phyloP scores from a whole-genome alignment of 2,329 filamentous ascomycete species.

The Nannizziopsis arthrosporioides region DNA sequence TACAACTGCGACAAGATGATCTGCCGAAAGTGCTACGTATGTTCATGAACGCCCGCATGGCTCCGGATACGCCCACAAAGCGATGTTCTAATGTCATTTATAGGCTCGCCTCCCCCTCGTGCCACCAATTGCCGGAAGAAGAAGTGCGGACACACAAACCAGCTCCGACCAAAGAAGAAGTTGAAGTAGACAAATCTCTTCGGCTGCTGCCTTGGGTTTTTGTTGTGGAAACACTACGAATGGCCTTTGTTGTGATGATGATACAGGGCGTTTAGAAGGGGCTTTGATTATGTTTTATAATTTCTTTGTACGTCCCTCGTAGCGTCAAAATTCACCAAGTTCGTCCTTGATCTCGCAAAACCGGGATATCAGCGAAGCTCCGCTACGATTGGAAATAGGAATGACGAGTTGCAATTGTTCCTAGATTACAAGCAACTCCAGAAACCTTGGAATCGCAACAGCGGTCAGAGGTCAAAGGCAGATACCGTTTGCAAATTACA shows the following conservation, averaged over 20 bases:
- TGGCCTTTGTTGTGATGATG: conserved; percentile 13
- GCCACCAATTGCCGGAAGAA: conserved; percentile 99
- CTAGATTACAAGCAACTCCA: background rate
- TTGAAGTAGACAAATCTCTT: conserved; percentile 54
- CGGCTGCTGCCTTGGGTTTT: conserved; percentile 5
- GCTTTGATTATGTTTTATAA: conserved; percentile 12
- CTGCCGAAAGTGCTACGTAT: conserved; percentile 99
- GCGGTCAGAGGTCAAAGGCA: background rate
- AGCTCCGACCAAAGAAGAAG: conserved; percentile 99
- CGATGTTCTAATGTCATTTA: background rate
- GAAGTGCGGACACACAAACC: conserved; percentile 99
- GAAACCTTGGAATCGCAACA: background rate
- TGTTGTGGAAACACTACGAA: conserved; percentile 10
- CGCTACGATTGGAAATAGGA: background rate
- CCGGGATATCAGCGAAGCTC: background rate
- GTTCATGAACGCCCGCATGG: conserved; percentile 29
- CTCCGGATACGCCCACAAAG: background rate
- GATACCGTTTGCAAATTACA: background rate
- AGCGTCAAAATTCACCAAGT: conserved; percentile 11
- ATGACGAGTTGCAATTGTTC: background rate
- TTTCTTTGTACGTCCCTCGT: conserved; percentile 9
- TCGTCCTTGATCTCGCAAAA: conserved; percentile 1
- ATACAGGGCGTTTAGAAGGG: conserved; percentile 9
- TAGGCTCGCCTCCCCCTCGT: conserved; percentile 77
- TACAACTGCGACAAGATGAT: conserved; percentile 99